Conservation (phyloP, 2,329 filamentous ascomycete genomes). For the Dactylella cylindrospora region DNA sequence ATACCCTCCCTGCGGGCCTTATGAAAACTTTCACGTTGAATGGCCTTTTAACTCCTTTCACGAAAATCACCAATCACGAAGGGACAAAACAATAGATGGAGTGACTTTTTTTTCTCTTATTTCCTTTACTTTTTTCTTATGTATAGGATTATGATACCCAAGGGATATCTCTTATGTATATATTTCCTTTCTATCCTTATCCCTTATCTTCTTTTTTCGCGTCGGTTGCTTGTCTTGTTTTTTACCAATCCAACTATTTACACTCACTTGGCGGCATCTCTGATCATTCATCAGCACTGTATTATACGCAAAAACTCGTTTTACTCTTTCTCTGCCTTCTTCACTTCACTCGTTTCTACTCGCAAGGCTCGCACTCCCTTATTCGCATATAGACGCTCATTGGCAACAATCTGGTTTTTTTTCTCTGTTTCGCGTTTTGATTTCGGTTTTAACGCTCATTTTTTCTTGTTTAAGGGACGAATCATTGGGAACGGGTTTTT, state of each 20-base stretch:
- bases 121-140: slow-evolving; percentile 3
- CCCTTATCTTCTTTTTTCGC: slow-evolving; percentile 8
- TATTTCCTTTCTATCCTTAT: too few species aligned
- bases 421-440: slow-evolving; percentile 4
- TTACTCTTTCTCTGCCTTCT: slow-evolving; percentile 18
- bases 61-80: slow-evolving; percentile 33
- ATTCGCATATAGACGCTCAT: slow-evolving; percentile 40
- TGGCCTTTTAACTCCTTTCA: slow-evolving; percentile 33
- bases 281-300: slow-evolving; percentile 6
- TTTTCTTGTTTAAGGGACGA: too few species aligned
- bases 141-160: slow-evolving; percentile 45
- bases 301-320: slow-evolving; percentile 28
- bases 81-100: slow-evolving; percentile 37
- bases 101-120: slow-evolving; percentile 17
- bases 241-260: slow-evolving; percentile 32
- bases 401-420: slow-evolving; percentile 31
- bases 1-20: slow-evolving; percentile 26
- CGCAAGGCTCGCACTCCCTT: too few species aligned
- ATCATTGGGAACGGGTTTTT: too few species aligned
- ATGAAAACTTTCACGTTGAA: slow-evolving; percentile 28
- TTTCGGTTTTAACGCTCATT: too few species aligned
- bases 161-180: slow-evolving; percentile 45
- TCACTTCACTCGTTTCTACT: slow-evolving; percentile 5
- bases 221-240: slow-evolving; percentile 32
- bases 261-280: slow-evolving; percentile 35